Base-by-base conservation (phyloP, 371 early-diverging fungal species). In the Gilbertella persicaria region DNA sequence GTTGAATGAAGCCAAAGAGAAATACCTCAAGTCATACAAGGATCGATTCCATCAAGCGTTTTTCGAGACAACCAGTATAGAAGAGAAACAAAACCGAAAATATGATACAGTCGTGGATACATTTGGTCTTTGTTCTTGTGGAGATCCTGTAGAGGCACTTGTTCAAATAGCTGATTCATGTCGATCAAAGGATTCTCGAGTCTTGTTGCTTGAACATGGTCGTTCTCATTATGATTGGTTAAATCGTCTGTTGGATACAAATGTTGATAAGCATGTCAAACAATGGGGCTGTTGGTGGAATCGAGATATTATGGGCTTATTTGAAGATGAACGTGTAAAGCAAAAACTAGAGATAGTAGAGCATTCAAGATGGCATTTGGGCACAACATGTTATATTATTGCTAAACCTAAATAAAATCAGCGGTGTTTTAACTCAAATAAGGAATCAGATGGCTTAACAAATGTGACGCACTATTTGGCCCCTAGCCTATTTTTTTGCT, bases 201-300 rank as follows among this genome's bases (percentile, higher is more conserved):
- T 94, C 7, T 40, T 91, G 48, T 64, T 94, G 44, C 56, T 94
- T 50, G 91, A 94, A 62, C 94, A 94, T 55, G 94, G 94, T 0
- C 72, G 85, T 20, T 76, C 82, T 5, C 60, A 71, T 41, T 85
- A 80, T 65, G 78, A 71, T 14, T 89, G 82, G 73, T 58, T 92
- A 52, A 86, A 92, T 67, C 62, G 71, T 5, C 64, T 83, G 28
- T 67, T 93, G 54, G 90, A 91, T 36, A 86, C 79, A 50, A 79
- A 82, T 47, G 80, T 90, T 6, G 75, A 74, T 30, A 78, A 73
- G 20, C 94, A 93, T 70, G 90, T 88, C 9, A 60, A 72, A 44
- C 75, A 78, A 57, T 94, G 92, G 88, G 94, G 93, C 0, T 94
- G 94, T 55, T 91, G 90, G 83, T 94, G 88, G 88, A 92, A 94